phyloP scores from a whole-genome alignment of 306 rosid species.

The Fragaria ananassa region DNA sequence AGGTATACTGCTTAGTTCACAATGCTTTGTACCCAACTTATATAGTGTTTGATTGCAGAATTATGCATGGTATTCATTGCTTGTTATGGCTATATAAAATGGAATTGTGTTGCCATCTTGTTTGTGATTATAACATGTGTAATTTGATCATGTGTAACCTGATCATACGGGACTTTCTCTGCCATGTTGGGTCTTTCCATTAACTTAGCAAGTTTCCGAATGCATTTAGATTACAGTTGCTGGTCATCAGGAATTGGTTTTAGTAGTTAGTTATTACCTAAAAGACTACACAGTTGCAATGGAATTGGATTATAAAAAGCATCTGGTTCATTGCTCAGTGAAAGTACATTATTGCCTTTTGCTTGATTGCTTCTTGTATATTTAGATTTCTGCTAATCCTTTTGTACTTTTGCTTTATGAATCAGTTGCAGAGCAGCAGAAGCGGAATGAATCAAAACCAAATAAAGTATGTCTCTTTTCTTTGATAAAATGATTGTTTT shows the following conservation, averaged over 20 bases:
- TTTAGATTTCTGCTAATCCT: conserved; percentile 30
- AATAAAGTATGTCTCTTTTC: conserved; percentile 56
- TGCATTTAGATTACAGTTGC: neutral
- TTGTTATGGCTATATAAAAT: too few relatives aligned
- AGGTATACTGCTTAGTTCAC: conserved; percentile 38
- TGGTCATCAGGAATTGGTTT: neutral
- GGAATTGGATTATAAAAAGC: neutral
- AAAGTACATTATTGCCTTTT: neutral
- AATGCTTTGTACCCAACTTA: neutral
- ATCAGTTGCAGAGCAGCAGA: conserved; percentile 72
- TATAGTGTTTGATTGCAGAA: neutral
- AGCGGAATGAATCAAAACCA: conserved; percentile 66
- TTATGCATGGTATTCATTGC: too few relatives aligned
- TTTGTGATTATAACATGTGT: too few relatives aligned
- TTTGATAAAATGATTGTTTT: conserved; percentile 18
- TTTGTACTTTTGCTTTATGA: conserved; percentile 31
- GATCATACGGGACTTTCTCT: neutral
- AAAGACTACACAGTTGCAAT: neutral
- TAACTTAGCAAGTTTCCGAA: neutral
- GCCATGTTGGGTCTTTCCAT: neutral
- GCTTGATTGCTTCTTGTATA: conserved; percentile 7
- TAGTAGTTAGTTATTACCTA: neutral
- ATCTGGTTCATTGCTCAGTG: neutral
- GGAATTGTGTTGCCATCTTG: too few relatives aligned
- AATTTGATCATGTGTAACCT: too few relatives aligned